phyloP scores from a whole-genome alignment of 768 basidiomycete genomes.

The Pisolithus sp. region DNA sequence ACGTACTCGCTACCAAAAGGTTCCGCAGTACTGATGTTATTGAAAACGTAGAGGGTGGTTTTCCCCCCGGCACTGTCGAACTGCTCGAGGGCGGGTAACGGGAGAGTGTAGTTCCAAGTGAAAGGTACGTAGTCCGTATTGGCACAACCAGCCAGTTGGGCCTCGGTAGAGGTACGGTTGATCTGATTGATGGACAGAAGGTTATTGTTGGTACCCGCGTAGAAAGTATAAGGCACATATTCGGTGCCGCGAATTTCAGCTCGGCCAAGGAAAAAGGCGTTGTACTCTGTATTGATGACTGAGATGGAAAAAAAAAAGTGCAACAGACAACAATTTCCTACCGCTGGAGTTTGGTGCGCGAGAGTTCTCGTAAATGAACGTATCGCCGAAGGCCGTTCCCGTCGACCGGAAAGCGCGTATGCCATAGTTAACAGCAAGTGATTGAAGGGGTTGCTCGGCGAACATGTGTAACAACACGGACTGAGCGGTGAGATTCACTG shows the following conservation, averaged over 20 bases:
- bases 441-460: slow-evolving; percentile 5
- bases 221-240: slow-evolving; percentile 6
- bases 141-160: slow-evolving; percentile 6
- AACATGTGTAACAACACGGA: slow-evolving; percentile 13
- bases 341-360: slow-evolving; percentile 8
- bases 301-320: not conserved
- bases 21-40: not conserved
- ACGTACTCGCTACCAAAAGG: not conserved
- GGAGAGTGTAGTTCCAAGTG: slow-evolving; percentile 6
- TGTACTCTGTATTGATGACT: not conserved
- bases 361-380: slow-evolving; percentile 5
- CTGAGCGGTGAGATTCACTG: slow-evolving; percentile 2
- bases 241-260: slow-evolving; percentile 3
- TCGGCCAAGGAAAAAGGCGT: slow-evolving; percentile 9
- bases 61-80: slow-evolving; percentile 7
- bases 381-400: not conserved
- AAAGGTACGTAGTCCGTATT: slow-evolving; percentile 1
- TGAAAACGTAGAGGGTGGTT: not conserved
- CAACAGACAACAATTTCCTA: not conserved
- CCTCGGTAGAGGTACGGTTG: slow-evolving; percentile 1
- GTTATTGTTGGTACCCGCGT: slow-evolving; percentile 7
- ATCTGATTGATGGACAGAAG: slow-evolving; percentile 2
- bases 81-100: not conserved
- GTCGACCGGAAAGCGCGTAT: slow-evolving; percentile 2
- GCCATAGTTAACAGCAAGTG: slow-evolving; percentile 5